These are phyloP conservation scores for Kwoniella shivajii DNA, from an alignment of 1,284 basidiomycete species.

Conservation along the genomic window DNA sequence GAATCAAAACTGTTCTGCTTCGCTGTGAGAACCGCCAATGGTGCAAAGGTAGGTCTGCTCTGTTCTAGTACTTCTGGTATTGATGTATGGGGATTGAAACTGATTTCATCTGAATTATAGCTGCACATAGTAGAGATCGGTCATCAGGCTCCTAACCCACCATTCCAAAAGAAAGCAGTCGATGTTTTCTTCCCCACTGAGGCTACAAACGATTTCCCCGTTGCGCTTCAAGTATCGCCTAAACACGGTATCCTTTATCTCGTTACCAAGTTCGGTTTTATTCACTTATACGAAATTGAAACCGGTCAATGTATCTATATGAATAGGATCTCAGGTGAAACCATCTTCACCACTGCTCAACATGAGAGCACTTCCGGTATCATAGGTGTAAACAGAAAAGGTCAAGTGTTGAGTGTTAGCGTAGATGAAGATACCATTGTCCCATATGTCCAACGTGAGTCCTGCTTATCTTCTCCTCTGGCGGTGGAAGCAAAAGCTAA, in stretches of 20 bases:
- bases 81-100: not conserved
- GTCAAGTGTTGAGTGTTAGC: slow-evolving; percentile 95
- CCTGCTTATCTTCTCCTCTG: no score
- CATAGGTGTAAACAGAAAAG: slow-evolving; percentile 99
- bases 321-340: slow-evolving; percentile 99
- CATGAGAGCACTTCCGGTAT: slow-evolving; percentile 94
- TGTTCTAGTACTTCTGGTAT: not conserved
- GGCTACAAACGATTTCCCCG: slow-evolving; percentile 98
- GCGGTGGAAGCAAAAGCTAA: slow-evolving; percentile 25
- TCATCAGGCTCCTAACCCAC: slow-evolving; percentile 91
- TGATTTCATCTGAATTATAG: slow-evolving; percentile 55
- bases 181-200: slow-evolving; percentile 99
- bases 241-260: slow-evolving; percentile 97
- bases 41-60: slow-evolving; percentile 76
- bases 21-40: slow-evolving; percentile 89
- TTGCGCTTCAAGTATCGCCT: slow-evolving; percentile 98
- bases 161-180: slow-evolving; percentile 96
- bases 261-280: slow-evolving; percentile 99
- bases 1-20: slow-evolving; percentile 94
- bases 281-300: slow-evolving; percentile 98
- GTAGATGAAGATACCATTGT: slow-evolving; percentile 96
- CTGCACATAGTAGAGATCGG: slow-evolving; percentile 99
- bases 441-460: slow-evolving; percentile 78
- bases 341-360: slow-evolving; percentile 97
- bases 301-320: slow-evolving; percentile 99